These are phyloP conservation scores for Trichoderma asperelloides DNA, from an alignment of 495 filamentous ascomycete species.

Conservation along the genomic window DNA sequence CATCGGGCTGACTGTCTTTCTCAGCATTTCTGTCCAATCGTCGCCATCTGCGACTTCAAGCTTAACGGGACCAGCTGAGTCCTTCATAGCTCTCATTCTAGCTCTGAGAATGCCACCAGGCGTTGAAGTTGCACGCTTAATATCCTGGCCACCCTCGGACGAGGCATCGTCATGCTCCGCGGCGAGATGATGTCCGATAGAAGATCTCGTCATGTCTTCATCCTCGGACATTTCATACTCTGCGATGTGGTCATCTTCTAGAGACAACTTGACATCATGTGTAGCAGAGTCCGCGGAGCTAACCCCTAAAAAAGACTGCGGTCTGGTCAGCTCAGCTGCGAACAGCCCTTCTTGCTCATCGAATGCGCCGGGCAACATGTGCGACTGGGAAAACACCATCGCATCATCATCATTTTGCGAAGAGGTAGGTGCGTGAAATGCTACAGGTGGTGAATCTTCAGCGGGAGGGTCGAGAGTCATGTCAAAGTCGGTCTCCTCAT, in stretches of 20 bases:
- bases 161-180: slow-evolving; percentile 50
- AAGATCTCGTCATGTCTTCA: slow-evolving; percentile 70
- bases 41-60: slow-evolving; percentile 46
- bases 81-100: slow-evolving; percentile 46
- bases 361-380: slow-evolving; percentile 70
- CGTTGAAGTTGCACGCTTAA: slow-evolving; percentile 27
- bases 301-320: slow-evolving; percentile 84
- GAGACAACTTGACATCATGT: slow-evolving; percentile 54
- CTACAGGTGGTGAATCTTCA: slow-evolving; percentile 12
- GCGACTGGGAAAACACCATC: slow-evolving; percentile 69
- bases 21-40: slow-evolving; percentile 87
- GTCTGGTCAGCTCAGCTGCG: slow-evolving; percentile 31
- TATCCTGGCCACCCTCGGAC: slow-evolving; percentile 9
- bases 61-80: slow-evolving; percentile 50
- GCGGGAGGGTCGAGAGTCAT: neutral
- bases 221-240: slow-evolving; percentile 64
- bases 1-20: slow-evolving; percentile 81
- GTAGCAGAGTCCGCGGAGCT: slow-evolving; percentile 74
- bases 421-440: slow-evolving; percentile 23
- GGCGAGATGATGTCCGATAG: slow-evolving; percentile 54
- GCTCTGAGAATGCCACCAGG: slow-evolving; percentile 47
- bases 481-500: slow-evolving; percentile 58
- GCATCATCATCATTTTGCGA: slow-evolving; percentile 58
- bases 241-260: slow-evolving; percentile 54
- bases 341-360: slow-evolving; percentile 47